These are phyloP conservation scores for Pseudogymnoascus sp. DNA, from an alignment of 2,329 filamentous ascomycete species.

Conservation along the genomic window DNA sequence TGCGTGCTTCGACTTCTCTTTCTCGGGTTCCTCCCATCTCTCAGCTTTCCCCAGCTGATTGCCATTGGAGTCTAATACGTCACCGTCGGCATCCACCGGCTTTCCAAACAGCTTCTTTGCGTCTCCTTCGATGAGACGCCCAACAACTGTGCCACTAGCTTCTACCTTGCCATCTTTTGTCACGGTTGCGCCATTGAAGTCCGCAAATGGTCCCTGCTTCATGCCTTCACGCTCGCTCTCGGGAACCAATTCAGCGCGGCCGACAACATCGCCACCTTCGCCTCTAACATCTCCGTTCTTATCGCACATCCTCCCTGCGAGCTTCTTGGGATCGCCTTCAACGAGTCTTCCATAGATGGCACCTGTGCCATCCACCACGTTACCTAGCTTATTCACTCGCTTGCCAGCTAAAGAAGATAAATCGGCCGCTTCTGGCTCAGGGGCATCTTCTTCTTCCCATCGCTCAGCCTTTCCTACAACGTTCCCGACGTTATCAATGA, in stretches of 20 bases:
- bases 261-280: conserved; percentile 65
- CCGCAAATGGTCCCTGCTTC: conserved; percentile 64
- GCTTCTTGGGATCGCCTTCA: conserved; percentile 57
- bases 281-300: conserved; percentile 66
- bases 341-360: conserved; percentile 58
- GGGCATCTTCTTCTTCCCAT: conserved; percentile 49
- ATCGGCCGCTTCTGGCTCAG: conserved; percentile 43
- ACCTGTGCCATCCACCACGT: conserved; percentile 49
- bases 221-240: conserved; percentile 57
- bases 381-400: conserved; percentile 64
- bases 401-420: conserved; percentile 61
- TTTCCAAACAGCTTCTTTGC: conserved; percentile 66
- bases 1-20: conserved; percentile 44
- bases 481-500: conserved; percentile 62
- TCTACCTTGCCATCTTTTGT: conserved; percentile 64
- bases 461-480: conserved; percentile 61
- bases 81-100: conserved; percentile 72
- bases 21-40: conserved; percentile 46
- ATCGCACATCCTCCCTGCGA: conserved; percentile 64
- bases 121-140: conserved; percentile 64
- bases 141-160: conserved; percentile 62
- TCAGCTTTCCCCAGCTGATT: conserved; percentile 53
- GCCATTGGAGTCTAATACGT: conserved; percentile 71
- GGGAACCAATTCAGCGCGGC: conserved; percentile 60
- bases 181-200: conserved; percentile 58